Percentiles rank a stretch among this genome's conserved stretches.
phyloP scores from a whole-genome alignment of 2,329 filamentous ascomycete species.

The Aspergillus sp. region DNA sequence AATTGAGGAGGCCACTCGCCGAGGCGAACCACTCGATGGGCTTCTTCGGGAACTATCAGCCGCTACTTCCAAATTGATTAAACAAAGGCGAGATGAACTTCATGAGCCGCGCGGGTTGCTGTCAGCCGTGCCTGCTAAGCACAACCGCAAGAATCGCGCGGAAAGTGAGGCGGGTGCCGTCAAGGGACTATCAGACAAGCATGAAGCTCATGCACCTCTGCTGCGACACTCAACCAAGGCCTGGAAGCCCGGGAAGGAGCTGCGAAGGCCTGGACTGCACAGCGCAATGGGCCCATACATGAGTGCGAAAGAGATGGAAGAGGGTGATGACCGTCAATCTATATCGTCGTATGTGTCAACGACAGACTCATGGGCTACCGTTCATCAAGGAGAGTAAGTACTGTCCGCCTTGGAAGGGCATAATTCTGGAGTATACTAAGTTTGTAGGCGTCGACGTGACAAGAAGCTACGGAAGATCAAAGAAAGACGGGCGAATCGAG shows the following conservation, averaged over 20 bases:
- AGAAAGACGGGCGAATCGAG: slow-evolving; percentile 11
- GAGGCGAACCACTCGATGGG: slow-evolving; percentile 29
- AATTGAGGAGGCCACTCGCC: slow-evolving; percentile 33
- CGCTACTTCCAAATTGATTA: slow-evolving; percentile 10
- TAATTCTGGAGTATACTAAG: slow-evolving; percentile 8
- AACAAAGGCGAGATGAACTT: neutral
- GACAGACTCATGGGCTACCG: slow-evolving; percentile 28
- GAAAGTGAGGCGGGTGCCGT: neutral
- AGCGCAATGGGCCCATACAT: slow-evolving; percentile 5
- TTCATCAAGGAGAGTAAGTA: slow-evolving; percentile 25
- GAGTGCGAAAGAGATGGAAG: slow-evolving; percentile 13
- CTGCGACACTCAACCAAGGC: slow-evolving; percentile 12
- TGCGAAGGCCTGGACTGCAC: slow-evolving; percentile 4
- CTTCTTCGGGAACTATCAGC: slow-evolving; percentile 33
- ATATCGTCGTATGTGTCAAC: slow-evolving; percentile 24
- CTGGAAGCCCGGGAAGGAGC: slow-evolving; percentile 21
- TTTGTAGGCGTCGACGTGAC: slow-evolving; percentile 13
- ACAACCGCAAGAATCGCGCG: neutral
- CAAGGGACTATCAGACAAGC: neutral
- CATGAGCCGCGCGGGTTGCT: neutral
- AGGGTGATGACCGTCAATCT: slow-evolving; percentile 16
- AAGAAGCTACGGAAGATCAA: slow-evolving; percentile 2
- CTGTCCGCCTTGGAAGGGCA: neutral
- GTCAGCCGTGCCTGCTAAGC: neutral
- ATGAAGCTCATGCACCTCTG: neutral